phyloP scores from a whole-genome alignment of 768 basidiomycete species.

The Lactifluus hygrophoroides region DNA sequence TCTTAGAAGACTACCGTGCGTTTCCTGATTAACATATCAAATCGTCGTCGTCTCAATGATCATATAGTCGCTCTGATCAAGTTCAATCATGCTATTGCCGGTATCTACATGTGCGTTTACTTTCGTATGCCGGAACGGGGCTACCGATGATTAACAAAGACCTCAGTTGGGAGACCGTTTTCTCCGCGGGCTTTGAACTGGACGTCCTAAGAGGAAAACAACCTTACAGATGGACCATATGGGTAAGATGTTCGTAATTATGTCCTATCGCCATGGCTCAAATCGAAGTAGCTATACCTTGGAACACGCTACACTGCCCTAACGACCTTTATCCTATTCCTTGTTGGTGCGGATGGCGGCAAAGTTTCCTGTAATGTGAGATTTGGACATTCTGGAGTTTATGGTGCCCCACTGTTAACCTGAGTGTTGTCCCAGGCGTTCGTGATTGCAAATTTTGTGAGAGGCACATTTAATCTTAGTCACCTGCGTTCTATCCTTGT shows the following conservation, averaged over 20 bases:
- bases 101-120: background rate
- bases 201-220: no score
- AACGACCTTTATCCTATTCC: background rate
- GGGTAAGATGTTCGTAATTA: background rate
- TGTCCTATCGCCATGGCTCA: background rate
- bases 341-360: background rate
- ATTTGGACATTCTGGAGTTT: background rate
- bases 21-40: background rate
- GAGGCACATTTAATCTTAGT: background rate
- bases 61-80: background rate
- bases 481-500: background rate
- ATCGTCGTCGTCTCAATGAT: background rate
- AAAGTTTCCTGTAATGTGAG: background rate
- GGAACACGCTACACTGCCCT: background rate
- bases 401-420: background rate
- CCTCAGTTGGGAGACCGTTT: no score
- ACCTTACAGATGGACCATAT: background rate
- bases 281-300: background rate
- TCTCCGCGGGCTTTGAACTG: no score
- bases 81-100: background rate
- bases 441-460: background rate
- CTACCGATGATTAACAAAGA: no score
- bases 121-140: background rate
- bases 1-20: slow-evolving; percentile 2
- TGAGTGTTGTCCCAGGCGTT: background rate